Evolutionary conservation across 208 protist species (phyloP), one percentile per base, ranked within the genome.

Genomic region (Angomonas ambiguus): DNA sequence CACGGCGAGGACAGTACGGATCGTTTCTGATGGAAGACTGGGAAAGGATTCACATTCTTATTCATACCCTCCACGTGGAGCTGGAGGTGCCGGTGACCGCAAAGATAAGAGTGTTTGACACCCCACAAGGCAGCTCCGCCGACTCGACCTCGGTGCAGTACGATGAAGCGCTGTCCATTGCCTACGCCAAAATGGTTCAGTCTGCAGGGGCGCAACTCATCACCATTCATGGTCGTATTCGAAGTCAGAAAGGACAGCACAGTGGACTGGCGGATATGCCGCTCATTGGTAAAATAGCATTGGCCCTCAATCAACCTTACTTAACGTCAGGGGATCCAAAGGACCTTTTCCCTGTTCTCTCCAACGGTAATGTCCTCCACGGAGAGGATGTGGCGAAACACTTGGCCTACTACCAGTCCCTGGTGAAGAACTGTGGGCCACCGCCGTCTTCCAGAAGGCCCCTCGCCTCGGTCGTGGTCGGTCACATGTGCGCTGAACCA

Each of bases 1-100:
- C 95, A 38, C 70, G 85, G 42, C 90, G 87, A 25, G 93, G 95
- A 1, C 72, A 91, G 74, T 98, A 97, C 76, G 92, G 95, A 38
- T 79, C 87, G 8, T 98, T 95, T 62, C 76, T 98, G 11, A 94
- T 94, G 88, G 88, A 96, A 33, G 77, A 97, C 64, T 95, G 90
- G 84, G 77, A 89, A 0, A 24, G 75, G 22, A 67, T 97, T 18
- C 87, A 93, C 74, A 83, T 74, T 25, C 85, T 96, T n/a, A 76
- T 97, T 13, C 82, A 89, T 70, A 83, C 77, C 4, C 70, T 97
- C 16, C 70, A 85, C 20, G 81, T 91, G n/a, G 83, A 96, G 65
- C 80, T 97, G 34, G 65, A 71, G 64, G 81, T 97, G 45, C 93
- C 95, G 8, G 91, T 97, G 24, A 97, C 93, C 32, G 88, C 71